Conservation (phyloP, 2,329 filamentous ascomycete genomes). For the Clonostachys rosea region DNA sequence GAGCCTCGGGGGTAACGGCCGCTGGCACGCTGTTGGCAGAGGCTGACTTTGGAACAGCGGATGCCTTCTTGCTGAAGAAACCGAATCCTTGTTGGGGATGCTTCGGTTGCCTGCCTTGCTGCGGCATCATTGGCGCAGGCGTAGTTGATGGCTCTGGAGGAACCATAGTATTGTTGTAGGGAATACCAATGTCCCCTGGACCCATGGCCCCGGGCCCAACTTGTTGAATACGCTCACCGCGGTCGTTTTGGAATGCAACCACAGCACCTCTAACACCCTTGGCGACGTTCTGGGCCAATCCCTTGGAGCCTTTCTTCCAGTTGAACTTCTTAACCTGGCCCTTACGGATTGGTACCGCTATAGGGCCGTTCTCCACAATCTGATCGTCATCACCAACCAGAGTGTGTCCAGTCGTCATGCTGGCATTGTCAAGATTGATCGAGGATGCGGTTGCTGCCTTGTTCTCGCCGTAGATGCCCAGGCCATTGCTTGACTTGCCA, state of each 20-base stretch:
- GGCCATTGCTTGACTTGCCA: conserved; percentile 43
- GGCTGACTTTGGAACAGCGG: conserved; percentile 45
- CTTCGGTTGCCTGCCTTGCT: conserved; percentile 18
- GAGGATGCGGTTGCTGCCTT: conserved; percentile 47
- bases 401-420: conserved; percentile 53
- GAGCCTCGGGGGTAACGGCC: conserved; percentile 40
- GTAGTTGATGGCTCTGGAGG: conserved; percentile 38
- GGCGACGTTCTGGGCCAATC: conserved; percentile 87
- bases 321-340: conserved; percentile 95
- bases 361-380: conserved; percentile 69
- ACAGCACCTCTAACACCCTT: conserved; percentile 95
- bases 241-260: conserved; percentile 61
- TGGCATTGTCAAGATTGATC: conserved; percentile 45
- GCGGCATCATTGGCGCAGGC: conserved; percentile 8
- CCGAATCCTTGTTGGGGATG: conserved; percentile 58
- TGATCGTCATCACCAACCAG: conserved; percentile 60
- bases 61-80: conserved; percentile 59
- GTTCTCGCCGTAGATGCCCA: conserved; percentile 52
- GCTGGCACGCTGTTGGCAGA: conserved; percentile 34
- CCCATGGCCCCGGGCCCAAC: conserved; percentile 37
- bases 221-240: conserved; percentile 52
- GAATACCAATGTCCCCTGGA: conserved; percentile 62
- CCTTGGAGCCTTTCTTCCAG: conserved; percentile 96
- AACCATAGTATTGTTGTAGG: conserved; percentile 64
- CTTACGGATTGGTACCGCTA: conserved; percentile 92